Conservation (phyloP, 192 early-diverging fungal species). For the Glomus cerebriforme region DNA sequence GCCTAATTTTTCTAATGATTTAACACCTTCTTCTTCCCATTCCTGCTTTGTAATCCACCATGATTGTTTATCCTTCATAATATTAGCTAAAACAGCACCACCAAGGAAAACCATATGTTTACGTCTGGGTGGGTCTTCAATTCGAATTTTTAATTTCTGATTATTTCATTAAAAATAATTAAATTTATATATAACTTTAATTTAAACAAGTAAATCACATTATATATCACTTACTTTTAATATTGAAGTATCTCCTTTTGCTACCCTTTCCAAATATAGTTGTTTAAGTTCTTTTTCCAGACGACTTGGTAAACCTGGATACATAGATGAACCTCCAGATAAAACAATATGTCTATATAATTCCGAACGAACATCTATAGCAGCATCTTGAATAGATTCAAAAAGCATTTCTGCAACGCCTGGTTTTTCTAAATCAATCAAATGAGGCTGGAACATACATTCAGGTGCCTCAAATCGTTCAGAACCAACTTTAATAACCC, state of each 20-base stretch:
- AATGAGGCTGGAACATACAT: slow-evolving; percentile 96
- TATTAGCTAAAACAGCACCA: slow-evolving; percentile 93
- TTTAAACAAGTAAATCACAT: background rate
- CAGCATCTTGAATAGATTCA: slow-evolving; percentile 87
- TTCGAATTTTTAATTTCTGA: slow-evolving; percentile 96
- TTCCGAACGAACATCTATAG: slow-evolving; percentile 90
- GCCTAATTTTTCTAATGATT: slow-evolving; percentile 69
- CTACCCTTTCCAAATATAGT: slow-evolving; percentile 87
- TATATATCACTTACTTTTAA: slow-evolving; percentile 65
- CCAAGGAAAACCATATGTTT: slow-evolving; percentile 99
- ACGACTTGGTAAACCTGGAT: slow-evolving; percentile 94
- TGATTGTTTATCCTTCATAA: slow-evolving; percentile 86
- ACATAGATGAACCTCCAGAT: slow-evolving; percentile 99
- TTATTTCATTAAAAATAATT: background rate
- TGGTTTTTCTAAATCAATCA: slow-evolving; percentile 91
- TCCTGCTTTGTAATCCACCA: slow-evolving; percentile 96
- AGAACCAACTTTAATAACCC: slow-evolving; percentile 97
- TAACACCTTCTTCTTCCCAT: slow-evolving; percentile 87
- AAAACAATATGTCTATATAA: slow-evolving; percentile 98
- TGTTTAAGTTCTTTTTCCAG: slow-evolving; percentile 99
- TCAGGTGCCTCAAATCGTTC: slow-evolving; percentile 99
- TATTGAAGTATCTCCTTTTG: slow-evolving; percentile 78
- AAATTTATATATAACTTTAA: background rate
- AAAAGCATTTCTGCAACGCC: slow-evolving; percentile 97
- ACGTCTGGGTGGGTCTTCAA: slow-evolving; percentile 96